These are phyloP conservation scores for Quercus phellos DNA, from an alignment of 331 rosid species.

Conservation along the genomic window DNA sequence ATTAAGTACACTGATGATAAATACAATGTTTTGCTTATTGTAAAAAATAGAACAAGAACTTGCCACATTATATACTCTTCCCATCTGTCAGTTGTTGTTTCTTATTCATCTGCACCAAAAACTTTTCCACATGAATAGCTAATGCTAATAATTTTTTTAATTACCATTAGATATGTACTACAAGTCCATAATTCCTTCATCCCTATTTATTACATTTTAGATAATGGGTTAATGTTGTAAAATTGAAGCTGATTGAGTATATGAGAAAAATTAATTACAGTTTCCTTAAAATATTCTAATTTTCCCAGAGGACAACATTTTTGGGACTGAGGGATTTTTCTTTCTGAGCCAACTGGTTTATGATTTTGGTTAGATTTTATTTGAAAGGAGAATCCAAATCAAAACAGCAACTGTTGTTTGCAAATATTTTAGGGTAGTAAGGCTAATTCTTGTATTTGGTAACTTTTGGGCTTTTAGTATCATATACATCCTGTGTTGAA, in stretches of 20 bases:
- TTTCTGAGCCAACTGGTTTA: background rate
- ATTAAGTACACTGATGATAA: background rate
- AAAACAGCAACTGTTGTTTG: background rate
- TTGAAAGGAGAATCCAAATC: background rate
- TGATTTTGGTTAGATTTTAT: background rate
- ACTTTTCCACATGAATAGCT: background rate
- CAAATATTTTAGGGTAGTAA: background rate
- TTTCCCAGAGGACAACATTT: background rate
- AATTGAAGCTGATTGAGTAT: background rate
- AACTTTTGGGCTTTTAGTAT: background rate
- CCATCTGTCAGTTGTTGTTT: background rate
- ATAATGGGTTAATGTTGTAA: background rate
- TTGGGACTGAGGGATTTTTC: background rate
- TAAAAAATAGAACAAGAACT: background rate
- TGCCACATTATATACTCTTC: background rate
- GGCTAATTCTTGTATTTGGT: background rate
- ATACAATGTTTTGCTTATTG: background rate
- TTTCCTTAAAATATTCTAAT: background rate
- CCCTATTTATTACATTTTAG: no score
- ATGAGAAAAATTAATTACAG: background rate
- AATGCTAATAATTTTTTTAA: background rate
- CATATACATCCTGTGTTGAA: background rate
- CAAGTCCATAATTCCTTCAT: background rate
- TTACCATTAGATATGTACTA: background rate
- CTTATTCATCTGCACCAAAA: background rate